Base-by-base conservation (phyloP, 495 filamentous ascomycete genomes). In the Aspergillus panamensis region DNA sequence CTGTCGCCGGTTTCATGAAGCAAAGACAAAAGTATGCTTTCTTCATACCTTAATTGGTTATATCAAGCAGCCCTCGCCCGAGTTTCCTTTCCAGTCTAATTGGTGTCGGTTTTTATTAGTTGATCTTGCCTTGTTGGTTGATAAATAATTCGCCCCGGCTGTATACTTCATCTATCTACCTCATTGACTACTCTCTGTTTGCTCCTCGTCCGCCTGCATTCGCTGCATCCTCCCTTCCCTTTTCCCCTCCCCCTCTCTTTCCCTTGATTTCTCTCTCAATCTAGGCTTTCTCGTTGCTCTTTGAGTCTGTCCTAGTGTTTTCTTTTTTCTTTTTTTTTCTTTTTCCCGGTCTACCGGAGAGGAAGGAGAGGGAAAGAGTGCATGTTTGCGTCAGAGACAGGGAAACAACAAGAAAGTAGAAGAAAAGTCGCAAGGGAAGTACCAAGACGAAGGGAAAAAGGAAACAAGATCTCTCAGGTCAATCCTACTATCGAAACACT, bases 401-500 rank as follows among this genome's bases (percentile, higher is more conserved):
- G 17, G 19, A 45, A 45, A 20, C 16, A 45, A 45, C 6, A 44
- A 20, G 42, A 45, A 45, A 45, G 42, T 19, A 45, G 19, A 21
- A 16, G 42, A 40, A 40, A 16, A 40, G 3, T 13, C 9, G 16
- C 14, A 21, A 21, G 10, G 8, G 42, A 20, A 45, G 17, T 44
- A 44, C 6, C 9, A 45, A 45, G 42, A 45, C 16, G 14, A 45
- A 50, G 20, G 5, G 25, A 37, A 43, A 39, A 12, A 57, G 48
- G 20, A 49, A 45, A 48, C 40, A 53, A 33, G 40, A 12, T 20
- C 39, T 29, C 40, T 39, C 29, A 53, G 50, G 20, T 40, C 39
- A 40, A 16, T 43, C 54, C 48, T 32, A 56, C 58, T 55, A 60
- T 60, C 30, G 58, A 62, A 49, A 37, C 35, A 53, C 45, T 53